Percentiles rank a stretch among this genome's conserved stretches.
These are phyloP conservation scores for Malassezia furfur DNA, from an alignment of 1,284 basidiomycete species.

Conservation along the genomic window DNA sequence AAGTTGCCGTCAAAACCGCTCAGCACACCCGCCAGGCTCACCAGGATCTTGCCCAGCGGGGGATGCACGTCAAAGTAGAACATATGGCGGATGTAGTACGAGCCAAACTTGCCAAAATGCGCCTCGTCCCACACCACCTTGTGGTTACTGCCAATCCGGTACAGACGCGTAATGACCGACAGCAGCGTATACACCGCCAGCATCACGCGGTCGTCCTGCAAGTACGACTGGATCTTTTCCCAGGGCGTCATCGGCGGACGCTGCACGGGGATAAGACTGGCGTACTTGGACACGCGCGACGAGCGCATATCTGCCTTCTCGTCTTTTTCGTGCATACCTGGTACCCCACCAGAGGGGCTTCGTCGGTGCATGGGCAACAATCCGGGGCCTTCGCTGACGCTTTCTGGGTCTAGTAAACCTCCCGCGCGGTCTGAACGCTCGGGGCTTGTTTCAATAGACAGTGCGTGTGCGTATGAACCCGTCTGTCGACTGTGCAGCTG, in stretches of 20 bases:
- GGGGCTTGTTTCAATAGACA: neutral
- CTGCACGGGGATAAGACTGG: conserved; percentile 37
- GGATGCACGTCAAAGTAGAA: conserved; percentile 59
- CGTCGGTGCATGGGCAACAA: neutral
- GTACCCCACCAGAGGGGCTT: neutral
- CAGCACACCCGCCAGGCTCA: conserved; percentile 80
- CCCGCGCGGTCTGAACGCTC: neutral
- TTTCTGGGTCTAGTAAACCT: neutral
- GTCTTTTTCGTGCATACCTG: neutral
- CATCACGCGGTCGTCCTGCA: conserved; percentile 31
- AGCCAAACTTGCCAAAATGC: conserved; percentile 53
- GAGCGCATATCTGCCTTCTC: neutral
- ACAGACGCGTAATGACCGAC: conserved; percentile 85
- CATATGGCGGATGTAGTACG: conserved; percentile 79
- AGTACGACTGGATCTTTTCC: conserved; percentile 20
- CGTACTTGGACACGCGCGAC: conserved; percentile 25
- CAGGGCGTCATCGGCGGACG: conserved; percentile 24
- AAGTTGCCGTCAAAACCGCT: conserved; percentile 84
- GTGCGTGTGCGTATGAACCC: neutral
- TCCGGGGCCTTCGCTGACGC: neutral
- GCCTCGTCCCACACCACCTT: conserved; percentile 90
- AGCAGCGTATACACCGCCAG: conserved; percentile 75
- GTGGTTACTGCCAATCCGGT: conserved; percentile 79
- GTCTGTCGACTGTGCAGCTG: neutral
- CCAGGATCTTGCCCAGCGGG: conserved; percentile 95